Evolutionary conservation across 2,329 filamentous ascomycete genomes (phyloP).

Genomic region (Ophiostoma sp.): DNA sequence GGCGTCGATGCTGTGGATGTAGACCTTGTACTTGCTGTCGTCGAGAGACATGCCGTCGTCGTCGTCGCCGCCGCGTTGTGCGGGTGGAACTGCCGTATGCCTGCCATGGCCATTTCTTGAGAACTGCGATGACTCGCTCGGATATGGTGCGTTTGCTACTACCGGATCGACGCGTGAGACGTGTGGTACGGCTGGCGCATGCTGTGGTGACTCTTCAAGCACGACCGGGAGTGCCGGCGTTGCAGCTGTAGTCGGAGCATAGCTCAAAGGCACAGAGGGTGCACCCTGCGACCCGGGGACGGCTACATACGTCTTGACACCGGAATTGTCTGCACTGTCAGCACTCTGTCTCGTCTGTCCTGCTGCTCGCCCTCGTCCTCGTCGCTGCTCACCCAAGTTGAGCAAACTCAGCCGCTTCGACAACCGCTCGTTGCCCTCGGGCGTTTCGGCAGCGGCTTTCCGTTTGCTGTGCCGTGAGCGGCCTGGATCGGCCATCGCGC

Average conservation of each 20-base stretch:
- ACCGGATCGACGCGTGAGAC: background rate
- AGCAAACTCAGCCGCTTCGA: constrained; percentile 78
- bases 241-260: background rate
- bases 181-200: background rate
- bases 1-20: constrained; percentile 84
- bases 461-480: constrained; percentile 45
- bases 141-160: background rate
- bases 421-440: constrained; percentile 62
- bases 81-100: background rate
- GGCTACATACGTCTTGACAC: background rate
- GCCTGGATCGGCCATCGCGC: constrained; percentile 3
- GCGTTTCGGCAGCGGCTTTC: constrained; percentile 53
- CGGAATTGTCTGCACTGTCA: background rate
- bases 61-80: constrained; percentile 24
- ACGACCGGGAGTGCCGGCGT: background rate
- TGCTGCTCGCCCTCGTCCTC: background rate
- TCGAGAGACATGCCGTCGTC: constrained; percentile 75
- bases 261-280: background rate
- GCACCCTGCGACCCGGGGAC: background rate
- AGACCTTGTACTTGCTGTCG: constrained; percentile 79
- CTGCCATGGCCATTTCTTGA: background rate
- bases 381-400: constrained; percentile 61
- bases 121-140: background rate
- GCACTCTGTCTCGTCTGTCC: background rate
- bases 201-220: background rate